Evolutionary conservation across 768 basidiomycete species (phyloP).

Genomic region (Ramaria sp.): DNA sequence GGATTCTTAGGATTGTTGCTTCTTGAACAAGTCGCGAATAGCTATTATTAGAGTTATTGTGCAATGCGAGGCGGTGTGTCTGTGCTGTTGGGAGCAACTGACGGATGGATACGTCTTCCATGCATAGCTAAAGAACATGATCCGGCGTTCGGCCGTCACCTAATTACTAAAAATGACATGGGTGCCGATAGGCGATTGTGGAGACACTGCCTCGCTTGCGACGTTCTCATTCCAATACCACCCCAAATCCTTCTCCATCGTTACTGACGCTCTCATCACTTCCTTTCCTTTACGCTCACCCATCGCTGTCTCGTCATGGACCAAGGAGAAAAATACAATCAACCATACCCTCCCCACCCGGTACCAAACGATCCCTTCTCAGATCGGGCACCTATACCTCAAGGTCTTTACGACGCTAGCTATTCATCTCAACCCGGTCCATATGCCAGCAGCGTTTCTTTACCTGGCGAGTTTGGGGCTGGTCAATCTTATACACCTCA

Average conservation of each 20-base stretch:
- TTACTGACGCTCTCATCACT: background rate
- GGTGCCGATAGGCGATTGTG: too few relatives aligned
- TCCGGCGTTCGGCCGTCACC: too few relatives aligned
- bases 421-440: constrained; percentile 17
- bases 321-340: background rate
- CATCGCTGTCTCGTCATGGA: background rate
- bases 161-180: too few relatives aligned
- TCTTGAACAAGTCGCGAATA: too few relatives aligned
- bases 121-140: too few relatives aligned
- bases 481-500: constrained; percentile 36
- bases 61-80: too few relatives aligned
- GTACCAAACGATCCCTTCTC: constrained; percentile 53
- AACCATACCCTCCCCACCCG: background rate
- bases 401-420: constrained; percentile 27
- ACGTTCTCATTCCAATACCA: too few relatives aligned
- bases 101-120: too few relatives aligned
- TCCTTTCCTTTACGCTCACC: background rate
- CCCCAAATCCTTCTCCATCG: background rate
- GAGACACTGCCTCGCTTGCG: too few relatives aligned
- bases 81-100: too few relatives aligned
- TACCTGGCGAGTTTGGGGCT: constrained; percentile 40
- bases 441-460: constrained; percentile 35
- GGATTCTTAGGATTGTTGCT: too few relatives aligned
- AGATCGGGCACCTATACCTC: constrained; percentile 53
- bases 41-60: too few relatives aligned